Conservation (phyloP, 768 basidiomycete species). For the Rhizopogon salebrosus region DNA sequence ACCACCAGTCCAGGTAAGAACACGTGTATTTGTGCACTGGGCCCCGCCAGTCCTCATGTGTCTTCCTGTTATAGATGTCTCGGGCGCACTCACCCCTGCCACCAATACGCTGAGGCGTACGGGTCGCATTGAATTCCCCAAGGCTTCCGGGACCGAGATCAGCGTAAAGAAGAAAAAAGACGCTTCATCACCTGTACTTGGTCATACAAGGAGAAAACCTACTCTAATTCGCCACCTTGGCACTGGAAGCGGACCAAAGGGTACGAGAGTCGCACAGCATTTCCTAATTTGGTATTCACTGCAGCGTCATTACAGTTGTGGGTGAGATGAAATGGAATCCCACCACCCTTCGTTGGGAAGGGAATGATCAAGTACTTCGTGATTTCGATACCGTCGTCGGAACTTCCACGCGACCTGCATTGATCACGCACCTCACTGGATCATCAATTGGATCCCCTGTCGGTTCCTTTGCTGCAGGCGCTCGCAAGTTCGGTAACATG, state of each 20-base stretch:
- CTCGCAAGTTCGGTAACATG: conserved; percentile 96
- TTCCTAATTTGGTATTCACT: conserved; percentile 10
- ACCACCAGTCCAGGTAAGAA: conserved; percentile 41
- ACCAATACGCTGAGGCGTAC: conserved; percentile 55
- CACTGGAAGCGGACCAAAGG: conserved; percentile 62
- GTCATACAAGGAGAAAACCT: conserved; percentile 63
- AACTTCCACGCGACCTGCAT: conserved; percentile 85
- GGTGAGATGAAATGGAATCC: conserved; percentile 99
- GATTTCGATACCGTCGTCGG: conserved; percentile 83
- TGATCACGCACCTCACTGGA: conserved; percentile 91
- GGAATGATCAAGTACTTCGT: conserved; percentile 86
- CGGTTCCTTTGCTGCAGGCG: conserved; percentile 67
- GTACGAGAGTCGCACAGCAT: conserved; percentile 35
- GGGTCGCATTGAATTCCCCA: conserved; percentile 50
- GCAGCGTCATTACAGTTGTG: conserved; percentile 51
- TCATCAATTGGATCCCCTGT: conserved; percentile 81
- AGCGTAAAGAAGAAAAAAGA: conserved; percentile 54
- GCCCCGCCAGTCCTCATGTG: conserved; percentile 1
- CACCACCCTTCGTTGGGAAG: conserved; percentile 86
- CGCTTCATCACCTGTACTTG: conserved; percentile 36
- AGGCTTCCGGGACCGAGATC: conserved; percentile 29
- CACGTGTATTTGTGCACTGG: conserved; percentile 1
- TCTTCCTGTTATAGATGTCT: conserved; percentile 11
- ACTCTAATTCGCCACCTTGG: conserved; percentile 85
- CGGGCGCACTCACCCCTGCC: conserved; percentile 32